Evolutionary conservation across 202 grass and related monocot species (phyloP).

Genomic region (Bolboschoenoplectus hybrid): DNA sequence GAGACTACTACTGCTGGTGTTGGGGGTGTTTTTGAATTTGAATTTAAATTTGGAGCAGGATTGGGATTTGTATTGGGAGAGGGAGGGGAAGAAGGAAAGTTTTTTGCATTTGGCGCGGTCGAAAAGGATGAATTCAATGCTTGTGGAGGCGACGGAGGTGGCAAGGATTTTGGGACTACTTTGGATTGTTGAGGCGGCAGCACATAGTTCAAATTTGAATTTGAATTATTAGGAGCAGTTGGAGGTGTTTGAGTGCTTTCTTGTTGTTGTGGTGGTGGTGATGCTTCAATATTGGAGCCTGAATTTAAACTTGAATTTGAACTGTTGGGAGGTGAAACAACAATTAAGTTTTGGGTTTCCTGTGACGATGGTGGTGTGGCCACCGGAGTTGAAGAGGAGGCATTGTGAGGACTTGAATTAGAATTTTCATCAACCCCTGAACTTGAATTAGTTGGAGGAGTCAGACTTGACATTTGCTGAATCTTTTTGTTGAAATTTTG

Average conservation of each 20-base stretch:
- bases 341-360: not conserved
- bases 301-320: constrained; percentile 29
- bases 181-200: constrained; percentile 19
- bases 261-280: not conserved
- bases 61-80: constrained; percentile 15
- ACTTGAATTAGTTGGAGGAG: constrained; percentile 8
- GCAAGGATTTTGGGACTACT: not conserved
- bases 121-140: not conserved
- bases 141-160: not conserved
- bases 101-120: not conserved
- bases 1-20: not conserved
- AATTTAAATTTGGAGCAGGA: not conserved
- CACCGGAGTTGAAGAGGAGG: constrained; percentile 7
- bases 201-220: constrained; percentile 7
- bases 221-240: not conserved
- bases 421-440: not conserved
- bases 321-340: not conserved
- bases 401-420: not conserved
- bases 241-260: not conserved
- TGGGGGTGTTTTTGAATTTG: not conserved
- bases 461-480: constrained; percentile 22
- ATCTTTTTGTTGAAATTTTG: not conserved
- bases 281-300: not conserved
- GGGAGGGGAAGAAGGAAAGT: not conserved
- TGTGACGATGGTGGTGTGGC: not conserved